Evolutionary conservation across 1,284 basidiomycete genomes (phyloP).

Genomic region (Marasmius sp.): DNA sequence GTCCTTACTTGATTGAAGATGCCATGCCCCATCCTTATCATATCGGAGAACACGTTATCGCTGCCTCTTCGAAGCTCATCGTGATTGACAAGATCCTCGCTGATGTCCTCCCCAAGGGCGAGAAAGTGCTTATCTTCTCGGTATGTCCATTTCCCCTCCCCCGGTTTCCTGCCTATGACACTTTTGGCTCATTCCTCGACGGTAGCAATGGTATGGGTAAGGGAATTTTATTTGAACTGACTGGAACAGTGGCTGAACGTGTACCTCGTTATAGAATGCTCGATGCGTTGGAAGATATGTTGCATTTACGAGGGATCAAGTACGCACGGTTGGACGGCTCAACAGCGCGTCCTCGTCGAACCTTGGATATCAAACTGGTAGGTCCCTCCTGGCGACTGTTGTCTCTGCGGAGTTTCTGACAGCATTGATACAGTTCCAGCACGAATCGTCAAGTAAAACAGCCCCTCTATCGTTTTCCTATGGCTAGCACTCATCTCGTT

Average conservation of each 20-base stretch:
- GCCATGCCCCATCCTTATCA: constrained; percentile 51
- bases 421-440: constrained; percentile 47
- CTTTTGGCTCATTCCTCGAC: background rate
- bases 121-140: constrained; percentile 83
- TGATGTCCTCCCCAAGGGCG: constrained; percentile 75
- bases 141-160: constrained; percentile 42
- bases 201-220: constrained; percentile 56
- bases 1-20: constrained; percentile 53
- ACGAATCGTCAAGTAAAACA: constrained; percentile 49
- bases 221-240: constrained; percentile 3
- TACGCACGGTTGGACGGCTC: constrained; percentile 80
- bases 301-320: constrained; percentile 69
- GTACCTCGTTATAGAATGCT: constrained; percentile 60
- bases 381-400: constrained; percentile 14
- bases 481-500: constrained; percentile 33
- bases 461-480: background rate
- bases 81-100: constrained; percentile 78
- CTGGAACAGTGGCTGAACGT: background rate
- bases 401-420: background rate
- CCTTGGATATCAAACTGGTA: constrained; percentile 57
- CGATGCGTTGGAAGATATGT: constrained; percentile 83
- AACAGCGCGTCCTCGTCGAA: constrained; percentile 50
- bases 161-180: background rate
- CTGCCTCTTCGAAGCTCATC: constrained; percentile 70
- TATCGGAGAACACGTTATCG: constrained; percentile 57